Percentiles rank a stretch among this genome's conserved stretches.
Evolutionary conservation across 176 grass and related monocot genomes (phyloP).

Genomic region (Cenchrus americanus): DNA sequence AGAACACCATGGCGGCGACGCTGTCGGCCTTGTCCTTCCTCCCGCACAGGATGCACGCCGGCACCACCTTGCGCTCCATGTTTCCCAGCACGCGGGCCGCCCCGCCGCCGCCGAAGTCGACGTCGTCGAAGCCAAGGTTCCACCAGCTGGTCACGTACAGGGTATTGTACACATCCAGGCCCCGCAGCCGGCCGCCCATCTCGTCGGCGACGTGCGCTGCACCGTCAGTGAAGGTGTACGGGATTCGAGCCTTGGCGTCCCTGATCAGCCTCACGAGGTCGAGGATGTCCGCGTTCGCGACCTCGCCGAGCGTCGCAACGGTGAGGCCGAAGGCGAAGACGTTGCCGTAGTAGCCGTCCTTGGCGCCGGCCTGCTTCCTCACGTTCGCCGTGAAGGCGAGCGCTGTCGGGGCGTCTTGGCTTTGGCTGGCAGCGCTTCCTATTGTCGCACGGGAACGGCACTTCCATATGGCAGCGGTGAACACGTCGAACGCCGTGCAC

Average conservation of each 20-base stretch:
- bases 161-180: not conserved
- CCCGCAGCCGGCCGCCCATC: not conserved
- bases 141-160: constrained; percentile 16
- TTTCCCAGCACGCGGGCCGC: not conserved
- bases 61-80: constrained; percentile 20
- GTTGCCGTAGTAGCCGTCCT: constrained; percentile 25
- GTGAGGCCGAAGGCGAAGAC: not conserved
- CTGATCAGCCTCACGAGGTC: not conserved
- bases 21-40: constrained; percentile 1
- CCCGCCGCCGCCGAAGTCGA: constrained; percentile 4
- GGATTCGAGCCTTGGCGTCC: not conserved
- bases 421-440: not conserved
- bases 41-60: not conserved
- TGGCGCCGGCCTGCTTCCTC: not conserved
- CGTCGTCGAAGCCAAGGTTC: constrained; percentile 2
- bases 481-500: constrained; percentile 20
- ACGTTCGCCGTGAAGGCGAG: not conserved
- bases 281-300: not conserved
- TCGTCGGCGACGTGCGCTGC: not conserved
- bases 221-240: not conserved
- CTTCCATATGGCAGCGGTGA: constrained; percentile 12
- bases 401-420: not conserved
- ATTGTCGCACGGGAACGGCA: not conserved
- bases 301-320: not conserved
- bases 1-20: not conserved